A percentile compares a stretch with the other conserved stretches of the same genome.
phyloP scores from a whole-genome alignment of 805 yeast genomes.

The Yamadazyma nakazawae region DNA sequence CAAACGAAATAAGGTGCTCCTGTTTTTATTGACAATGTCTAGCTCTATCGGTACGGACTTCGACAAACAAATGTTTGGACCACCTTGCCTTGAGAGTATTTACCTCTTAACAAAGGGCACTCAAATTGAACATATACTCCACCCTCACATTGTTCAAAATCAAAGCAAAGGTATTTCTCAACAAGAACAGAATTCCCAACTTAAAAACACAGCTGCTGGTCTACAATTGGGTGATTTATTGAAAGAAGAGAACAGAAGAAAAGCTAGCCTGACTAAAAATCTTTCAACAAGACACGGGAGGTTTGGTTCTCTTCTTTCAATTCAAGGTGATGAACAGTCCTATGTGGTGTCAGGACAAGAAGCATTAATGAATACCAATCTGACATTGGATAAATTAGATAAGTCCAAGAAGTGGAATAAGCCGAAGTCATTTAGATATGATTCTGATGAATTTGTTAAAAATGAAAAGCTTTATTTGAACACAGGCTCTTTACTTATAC shows the following conservation, averaged over 20 bases:
- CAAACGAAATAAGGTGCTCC: constrained; percentile 68
- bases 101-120: constrained; percentile 61
- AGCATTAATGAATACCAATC: constrained; percentile 48
- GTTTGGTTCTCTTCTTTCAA: constrained; percentile 81
- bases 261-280: constrained; percentile 44
- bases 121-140: constrained; percentile 32
- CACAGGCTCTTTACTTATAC: constrained; percentile 28
- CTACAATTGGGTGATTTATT: constrained; percentile 49
- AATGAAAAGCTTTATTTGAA: constrained; percentile 25
- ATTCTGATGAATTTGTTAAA: constrained; percentile 35
- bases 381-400: constrained; percentile 65
- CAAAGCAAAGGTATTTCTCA: not conserved
- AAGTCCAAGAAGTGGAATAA: constrained; percentile 63
- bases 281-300: constrained; percentile 79
- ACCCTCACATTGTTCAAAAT: not conserved
- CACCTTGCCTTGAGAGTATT: constrained; percentile 65
- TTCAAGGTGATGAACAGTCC: constrained; percentile 56
- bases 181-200: not conserved
- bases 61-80: constrained; percentile 57
- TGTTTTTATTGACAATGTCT: constrained; percentile 66
- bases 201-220: constrained; percentile 21
- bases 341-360: constrained; percentile 71
- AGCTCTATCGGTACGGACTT: constrained; percentile 64
- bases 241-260: constrained; percentile 57
- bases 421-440: constrained; percentile 34